phyloP scores from a whole-genome alignment of 2,329 filamentous ascomycete genomes.

The Alternaria sp. region DNA sequence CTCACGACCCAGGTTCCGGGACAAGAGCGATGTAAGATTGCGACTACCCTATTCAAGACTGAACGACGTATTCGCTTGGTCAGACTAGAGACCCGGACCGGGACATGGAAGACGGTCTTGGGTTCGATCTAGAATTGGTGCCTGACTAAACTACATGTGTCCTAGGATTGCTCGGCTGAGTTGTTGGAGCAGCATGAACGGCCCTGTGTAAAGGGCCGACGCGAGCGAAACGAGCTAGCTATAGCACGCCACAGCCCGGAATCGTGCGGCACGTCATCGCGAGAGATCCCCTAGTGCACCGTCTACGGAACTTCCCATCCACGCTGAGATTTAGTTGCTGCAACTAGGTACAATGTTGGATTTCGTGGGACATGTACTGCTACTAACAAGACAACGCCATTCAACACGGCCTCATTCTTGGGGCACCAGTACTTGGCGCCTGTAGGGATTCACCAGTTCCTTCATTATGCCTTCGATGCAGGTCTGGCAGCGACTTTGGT shows the following conservation, averaged over 20 bases:
- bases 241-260: neutral
- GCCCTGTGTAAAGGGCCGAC: neutral
- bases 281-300: neutral
- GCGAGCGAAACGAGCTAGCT: neutral
- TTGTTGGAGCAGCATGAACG: neutral
- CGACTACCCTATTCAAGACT: neutral
- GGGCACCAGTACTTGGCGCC: neutral
- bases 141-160: neutral
- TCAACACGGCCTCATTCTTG: neutral
- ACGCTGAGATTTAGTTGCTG: neutral
- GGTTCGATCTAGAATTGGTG: neutral
- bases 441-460: neutral
- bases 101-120: neutral
- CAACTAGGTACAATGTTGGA: neutral
- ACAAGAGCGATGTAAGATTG: neutral
- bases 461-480: neutral
- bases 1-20: neutral
- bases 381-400: neutral
- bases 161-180: neutral
- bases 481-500: neutral
- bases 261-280: neutral
- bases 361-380: neutral
- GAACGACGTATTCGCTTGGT: neutral
- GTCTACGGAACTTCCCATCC: neutral
- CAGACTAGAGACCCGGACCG: neutral